A percentile compares a stretch with the other conserved stretches of the same genome.
These are phyloP conservation scores for Mollisia scopiformis DNA, from an alignment of 2,329 filamentous ascomycete genomes.

Conservation along the genomic window DNA sequence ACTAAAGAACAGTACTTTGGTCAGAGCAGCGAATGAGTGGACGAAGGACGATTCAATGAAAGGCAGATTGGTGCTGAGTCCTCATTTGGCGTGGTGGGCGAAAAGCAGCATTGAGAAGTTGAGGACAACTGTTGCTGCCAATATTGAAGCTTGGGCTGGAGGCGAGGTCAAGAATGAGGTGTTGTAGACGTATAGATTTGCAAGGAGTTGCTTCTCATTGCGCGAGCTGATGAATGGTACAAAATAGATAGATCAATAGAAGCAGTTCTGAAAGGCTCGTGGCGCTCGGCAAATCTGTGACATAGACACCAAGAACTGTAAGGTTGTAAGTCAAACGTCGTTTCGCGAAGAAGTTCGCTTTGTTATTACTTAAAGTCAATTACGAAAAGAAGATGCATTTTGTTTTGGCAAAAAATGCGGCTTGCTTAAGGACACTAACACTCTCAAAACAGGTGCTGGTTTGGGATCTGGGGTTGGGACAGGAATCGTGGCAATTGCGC, in stretches of 20 bases:
- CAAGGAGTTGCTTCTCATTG: no score
- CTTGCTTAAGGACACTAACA: neutral
- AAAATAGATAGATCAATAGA: neutral
- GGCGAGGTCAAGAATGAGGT: constrained; percentile 31
- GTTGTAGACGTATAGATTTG: neutral
- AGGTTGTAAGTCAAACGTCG: no score
- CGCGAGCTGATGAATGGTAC: neutral
- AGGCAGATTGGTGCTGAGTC: constrained; percentile 53
- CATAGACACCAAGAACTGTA: no score
- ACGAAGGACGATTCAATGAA: constrained; percentile 33
- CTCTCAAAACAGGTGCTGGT: neutral
- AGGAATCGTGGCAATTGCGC: no score
- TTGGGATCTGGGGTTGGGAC: neutral
- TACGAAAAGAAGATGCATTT: neutral
- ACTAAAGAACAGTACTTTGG: constrained; percentile 42
- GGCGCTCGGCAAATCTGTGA: no score
- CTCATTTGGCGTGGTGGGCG: constrained; percentile 57
- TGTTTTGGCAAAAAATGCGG: neutral
- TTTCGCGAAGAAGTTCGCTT: no score
- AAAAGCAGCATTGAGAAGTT: constrained; percentile 50
- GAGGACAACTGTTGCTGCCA: constrained; percentile 45
- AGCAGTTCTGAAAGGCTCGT: no score
- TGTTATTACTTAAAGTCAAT: no score
- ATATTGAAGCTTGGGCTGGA: constrained; percentile 48
- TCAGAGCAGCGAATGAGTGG: constrained; percentile 24